phyloP scores from a whole-genome alignment of 352 stramenopile genomes.

The Globisporangium iwayamae region DNA sequence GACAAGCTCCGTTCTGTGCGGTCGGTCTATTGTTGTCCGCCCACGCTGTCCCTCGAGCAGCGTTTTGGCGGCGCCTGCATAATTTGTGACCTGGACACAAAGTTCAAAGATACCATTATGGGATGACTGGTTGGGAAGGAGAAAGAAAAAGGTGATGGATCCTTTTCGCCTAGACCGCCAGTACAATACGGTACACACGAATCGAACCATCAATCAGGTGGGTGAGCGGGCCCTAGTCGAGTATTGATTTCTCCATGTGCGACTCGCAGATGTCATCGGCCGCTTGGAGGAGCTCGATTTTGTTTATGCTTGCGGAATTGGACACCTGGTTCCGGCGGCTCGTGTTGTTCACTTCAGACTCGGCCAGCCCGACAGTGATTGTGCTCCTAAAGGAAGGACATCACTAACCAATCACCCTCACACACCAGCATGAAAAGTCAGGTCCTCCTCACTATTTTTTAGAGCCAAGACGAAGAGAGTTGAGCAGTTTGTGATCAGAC shows the following conservation, averaged over 20 bases:
- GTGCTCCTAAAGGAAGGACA: neutral
- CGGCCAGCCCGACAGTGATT: neutral
- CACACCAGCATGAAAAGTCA: neutral
- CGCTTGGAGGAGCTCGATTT: neutral
- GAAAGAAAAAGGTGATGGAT: neutral
- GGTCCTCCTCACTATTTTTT: neutral
- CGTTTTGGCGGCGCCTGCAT: neutral
- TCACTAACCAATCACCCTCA: neutral
- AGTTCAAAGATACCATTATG: neutral
- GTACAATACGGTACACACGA: neutral
- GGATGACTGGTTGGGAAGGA: neutral
- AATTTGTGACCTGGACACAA: neutral
- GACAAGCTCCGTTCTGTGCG: neutral
- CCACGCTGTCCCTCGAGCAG: neutral
- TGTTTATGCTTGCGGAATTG: neutral
- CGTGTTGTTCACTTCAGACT: neutral
- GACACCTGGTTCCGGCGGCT: neutral
- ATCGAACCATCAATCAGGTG: neutral
- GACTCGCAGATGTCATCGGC: neutral
- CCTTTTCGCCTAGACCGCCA: neutral
- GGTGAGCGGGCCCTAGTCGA: no score
- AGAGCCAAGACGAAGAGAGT: no score
- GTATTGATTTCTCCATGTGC: neutral
- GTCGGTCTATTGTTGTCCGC: neutral
- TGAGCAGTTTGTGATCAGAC: no score